A percentile compares a stretch with the other conserved stretches of the same genome.
These are phyloP conservation scores for Skeletonema tropicum DNA, from an alignment of 108 stramenopile species.

Conservation along the genomic window DNA sequence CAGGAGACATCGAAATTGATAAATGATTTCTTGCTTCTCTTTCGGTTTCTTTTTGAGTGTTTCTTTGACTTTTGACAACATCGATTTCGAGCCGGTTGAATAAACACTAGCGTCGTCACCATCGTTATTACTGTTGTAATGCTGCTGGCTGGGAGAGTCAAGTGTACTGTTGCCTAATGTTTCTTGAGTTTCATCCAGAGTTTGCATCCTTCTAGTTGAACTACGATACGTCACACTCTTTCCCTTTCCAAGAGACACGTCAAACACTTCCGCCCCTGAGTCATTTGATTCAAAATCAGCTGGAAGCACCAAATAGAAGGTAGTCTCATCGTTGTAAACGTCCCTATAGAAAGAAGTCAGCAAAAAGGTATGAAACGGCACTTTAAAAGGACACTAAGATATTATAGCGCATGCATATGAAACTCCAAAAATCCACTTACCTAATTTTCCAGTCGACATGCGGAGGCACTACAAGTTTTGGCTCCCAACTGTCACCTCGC, in stretches of 20 bases:
- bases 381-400: background rate
- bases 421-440: background rate
- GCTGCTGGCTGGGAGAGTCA: background rate
- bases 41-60: slow-evolving; percentile 2
- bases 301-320: slow-evolving; percentile 37
- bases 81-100: background rate
- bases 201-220: background rate
- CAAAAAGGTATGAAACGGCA: background rate
- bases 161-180: background rate
- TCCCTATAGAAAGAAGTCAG: slow-evolving; percentile 8
- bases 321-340: slow-evolving; percentile 29
- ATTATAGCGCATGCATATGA: no score
- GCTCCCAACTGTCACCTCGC: slow-evolving; percentile 22
- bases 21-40: slow-evolving; percentile 28
- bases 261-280: slow-evolving; percentile 15
- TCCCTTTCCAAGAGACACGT: slow-evolving; percentile 1
- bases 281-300: slow-evolving; percentile 28
- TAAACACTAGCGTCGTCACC: slow-evolving; percentile 3
- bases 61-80: slow-evolving; percentile 1
- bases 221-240: slow-evolving; percentile 16
- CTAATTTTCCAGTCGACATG: slow-evolving; percentile 39
- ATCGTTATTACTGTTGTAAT: background rate
- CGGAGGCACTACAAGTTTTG: slow-evolving; percentile 19
- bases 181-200: slow-evolving; percentile 5
- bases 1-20: slow-evolving; percentile 27